Evolutionary conservation across 2,329 filamentous ascomycete genomes (phyloP), one percentile per base, ranked within the genome.

Genomic region (Magnaporthiopsis poae): DNA sequence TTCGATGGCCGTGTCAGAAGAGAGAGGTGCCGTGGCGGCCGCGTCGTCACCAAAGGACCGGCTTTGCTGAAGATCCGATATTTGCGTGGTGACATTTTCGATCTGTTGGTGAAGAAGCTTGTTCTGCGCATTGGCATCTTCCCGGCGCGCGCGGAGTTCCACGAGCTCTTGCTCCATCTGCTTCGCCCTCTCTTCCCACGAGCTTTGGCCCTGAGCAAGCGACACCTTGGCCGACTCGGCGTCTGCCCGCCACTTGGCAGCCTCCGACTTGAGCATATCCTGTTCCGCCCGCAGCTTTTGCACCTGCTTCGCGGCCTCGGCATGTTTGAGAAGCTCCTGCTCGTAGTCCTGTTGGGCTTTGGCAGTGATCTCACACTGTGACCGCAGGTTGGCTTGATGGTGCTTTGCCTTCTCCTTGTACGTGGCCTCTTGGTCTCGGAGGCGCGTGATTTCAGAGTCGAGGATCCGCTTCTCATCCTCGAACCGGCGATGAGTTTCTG

Each of bases 301-400:
- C 18, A 97, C 82, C 52, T 87, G 86, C 77, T 92, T 93, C 15
- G 94, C 91, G n/a, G 94, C 95, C 70, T 97, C 92, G 1, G 93
- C 94, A 77, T 99, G 95, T 79, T 95, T 97, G 72, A 96, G 86
- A 13, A 99, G 84, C 76, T 99, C 95, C 69, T 88, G 88, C 76
- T 99, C 96, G 74, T 99, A 99, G 71, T 95, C 93, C 74, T 96
- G 90, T 75, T 99, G 95, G 3, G 95, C 92, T 75, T 92, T 90
- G 65, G 92, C 88, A 2, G 95, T 92, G 73, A 99, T 98, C 61
- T 96, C 90, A 35, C 94, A 93, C 76, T 99, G 95, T 0, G 91
- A 89, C 69, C 95, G 93, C 60, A 98, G 86, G 72, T 98, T 93
- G 72, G 96, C 90, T 74, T 96, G 91, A 74, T 96, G 90, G 74